Base-by-base conservation (phyloP, 345 rosid genomes). In the Eucalyptus curtisii region DNA sequence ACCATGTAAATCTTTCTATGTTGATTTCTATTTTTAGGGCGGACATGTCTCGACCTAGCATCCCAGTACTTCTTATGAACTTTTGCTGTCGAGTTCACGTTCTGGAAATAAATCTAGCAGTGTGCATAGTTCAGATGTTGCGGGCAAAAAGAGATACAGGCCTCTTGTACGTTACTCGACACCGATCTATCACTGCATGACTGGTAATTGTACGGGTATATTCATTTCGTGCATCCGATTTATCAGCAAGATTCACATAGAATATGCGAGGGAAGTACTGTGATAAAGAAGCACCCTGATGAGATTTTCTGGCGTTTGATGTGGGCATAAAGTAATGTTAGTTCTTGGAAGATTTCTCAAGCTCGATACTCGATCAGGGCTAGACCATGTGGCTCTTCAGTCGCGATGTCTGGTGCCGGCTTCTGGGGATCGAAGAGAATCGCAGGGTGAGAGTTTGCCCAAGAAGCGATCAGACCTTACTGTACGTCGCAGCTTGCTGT, bases 81-180 rank as follows among this genome's bases (percentile, higher is more conserved):
- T 66, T 66, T 15, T 31, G 42, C 3, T 3, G 79, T 8, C 11
- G 24, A 1, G 1, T 16, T 66, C 12, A 8, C 16, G 79, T 71
- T 71, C 25, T 33, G 44, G 9, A 71, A 71, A 10, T 37, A 5
- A 37, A 33, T 5, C 5, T 33, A 33, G 81, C 25, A 9, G 13
- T 19, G 10, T 3, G 81, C 45, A 10, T 3, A 33, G 45, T 19
- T 1, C 8, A 17, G 14, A 71, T 17, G 25, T 19, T 71, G 11
- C 8, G 0, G 27, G 27, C 45, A 2, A 71, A 33, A 71, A 19
- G 45, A 37, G 1, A 19, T 2, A 71, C 1, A 0, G 2, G 14
- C 81, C 45, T 71, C 45, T 71, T 10, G 25, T 33, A 3, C 14
- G 2, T 10, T 71, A 5, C 8, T 37, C 4, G 2, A 37, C 27